Evolutionary conservation across 495 filamentous ascomycete species (phyloP).

Genomic region (Cudoniella acicularis): DNA sequence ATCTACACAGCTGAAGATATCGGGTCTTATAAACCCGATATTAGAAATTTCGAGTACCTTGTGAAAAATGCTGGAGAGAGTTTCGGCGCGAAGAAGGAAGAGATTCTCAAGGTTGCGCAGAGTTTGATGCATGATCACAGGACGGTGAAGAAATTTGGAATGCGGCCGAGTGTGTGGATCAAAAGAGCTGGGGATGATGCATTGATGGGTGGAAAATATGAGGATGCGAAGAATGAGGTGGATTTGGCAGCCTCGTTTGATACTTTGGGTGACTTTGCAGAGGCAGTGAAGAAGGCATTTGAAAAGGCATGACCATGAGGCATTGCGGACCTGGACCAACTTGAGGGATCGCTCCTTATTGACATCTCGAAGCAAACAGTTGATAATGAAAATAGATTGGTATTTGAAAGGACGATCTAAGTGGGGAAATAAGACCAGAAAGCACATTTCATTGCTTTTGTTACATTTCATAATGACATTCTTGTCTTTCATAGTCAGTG

Average conservation of each 20-base stretch:
- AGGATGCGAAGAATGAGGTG: constrained; percentile 36
- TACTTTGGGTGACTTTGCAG: constrained; percentile 70
- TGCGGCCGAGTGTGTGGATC: constrained; percentile 68
- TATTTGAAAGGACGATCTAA: no score
- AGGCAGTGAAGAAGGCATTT: constrained; percentile 51
- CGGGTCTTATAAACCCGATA: constrained; percentile 70
- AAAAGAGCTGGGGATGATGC: constrained; percentile 41
- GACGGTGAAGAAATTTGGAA: constrained; percentile 57
- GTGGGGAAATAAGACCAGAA: no score
- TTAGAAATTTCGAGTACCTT: constrained; percentile 64
- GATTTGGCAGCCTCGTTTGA: constrained; percentile 49
- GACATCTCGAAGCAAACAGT: no score
- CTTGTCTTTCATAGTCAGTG: no score
- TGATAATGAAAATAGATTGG: no score
- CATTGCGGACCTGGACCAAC: no score
- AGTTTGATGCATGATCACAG: constrained; percentile 70
- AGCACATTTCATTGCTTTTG: no score
- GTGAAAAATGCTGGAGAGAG: constrained; percentile 35
- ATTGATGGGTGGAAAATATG: constrained; percentile 33
- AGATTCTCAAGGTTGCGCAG: constrained; percentile 67
- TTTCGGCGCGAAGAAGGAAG: constrained; percentile 48
- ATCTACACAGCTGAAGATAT: constrained; percentile 73
- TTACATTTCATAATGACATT: no score
- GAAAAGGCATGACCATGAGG: constrained; percentile 10
- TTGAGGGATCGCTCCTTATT: no score